Evolutionary conservation across 352 stramenopile species (phyloP).

Genomic region (Globisporangium apiculatum): DNA sequence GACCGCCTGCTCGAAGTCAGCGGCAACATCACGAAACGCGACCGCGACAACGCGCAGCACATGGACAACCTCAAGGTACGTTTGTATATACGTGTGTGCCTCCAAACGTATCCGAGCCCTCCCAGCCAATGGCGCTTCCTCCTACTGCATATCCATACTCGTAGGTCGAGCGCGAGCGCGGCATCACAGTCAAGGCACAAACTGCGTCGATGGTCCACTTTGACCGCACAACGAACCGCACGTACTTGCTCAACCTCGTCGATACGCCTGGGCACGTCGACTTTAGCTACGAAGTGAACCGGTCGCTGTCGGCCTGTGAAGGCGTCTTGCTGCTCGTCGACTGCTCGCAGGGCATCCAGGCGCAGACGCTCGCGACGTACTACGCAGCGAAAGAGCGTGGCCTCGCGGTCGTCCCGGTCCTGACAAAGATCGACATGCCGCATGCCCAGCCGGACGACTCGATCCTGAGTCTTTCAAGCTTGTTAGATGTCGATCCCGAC

Average conservation of each 20-base stretch:
- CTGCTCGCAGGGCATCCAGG: constrained; percentile 96
- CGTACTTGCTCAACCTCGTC: constrained; percentile 96
- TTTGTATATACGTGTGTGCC: not conserved
- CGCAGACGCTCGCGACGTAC: constrained; percentile 97
- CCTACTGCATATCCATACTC: not conserved
- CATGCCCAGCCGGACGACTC: constrained; percentile 91
- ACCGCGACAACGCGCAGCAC: constrained; percentile 79
- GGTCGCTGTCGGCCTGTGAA: constrained; percentile 94
- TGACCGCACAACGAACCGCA: constrained; percentile 35
- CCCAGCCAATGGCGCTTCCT: not conserved
- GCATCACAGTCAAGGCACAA: constrained; percentile 99
- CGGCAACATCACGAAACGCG: constrained; percentile 84
- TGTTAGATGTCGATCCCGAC: constrained; percentile 91
- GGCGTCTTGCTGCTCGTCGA: constrained; percentile 98
- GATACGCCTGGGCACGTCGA: constrained; percentile 97
- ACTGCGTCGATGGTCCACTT: constrained; percentile 95
- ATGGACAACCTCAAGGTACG: constrained; percentile 88
- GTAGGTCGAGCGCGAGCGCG: constrained; percentile 94
- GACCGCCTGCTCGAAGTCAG: constrained; percentile 88
- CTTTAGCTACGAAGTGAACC: constrained; percentile 97
- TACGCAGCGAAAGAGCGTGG: constrained; percentile 94
- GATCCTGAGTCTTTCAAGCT: constrained; percentile 69
- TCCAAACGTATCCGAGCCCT: not conserved
- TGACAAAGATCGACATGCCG: constrained; percentile 98
- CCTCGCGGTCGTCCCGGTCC: constrained; percentile 93